Conservation (phyloP, 345 rosid genomes). For the Euphorbia lathyris region DNA sequence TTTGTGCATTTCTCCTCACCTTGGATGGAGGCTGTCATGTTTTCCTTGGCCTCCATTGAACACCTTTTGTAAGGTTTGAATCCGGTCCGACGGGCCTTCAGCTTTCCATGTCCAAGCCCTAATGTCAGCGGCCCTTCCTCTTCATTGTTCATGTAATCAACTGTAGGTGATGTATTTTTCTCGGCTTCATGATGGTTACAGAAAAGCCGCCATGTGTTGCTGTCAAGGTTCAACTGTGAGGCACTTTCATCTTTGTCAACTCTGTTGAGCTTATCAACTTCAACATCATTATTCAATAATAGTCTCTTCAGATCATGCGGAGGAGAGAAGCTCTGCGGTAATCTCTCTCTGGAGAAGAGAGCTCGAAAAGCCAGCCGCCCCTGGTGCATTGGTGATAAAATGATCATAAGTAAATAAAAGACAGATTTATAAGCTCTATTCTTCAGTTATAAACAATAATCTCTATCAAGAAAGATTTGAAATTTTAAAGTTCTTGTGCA, state of each 20-base stretch:
- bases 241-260: conserved; percentile 34
- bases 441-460: not conserved
- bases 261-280: conserved; percentile 34
- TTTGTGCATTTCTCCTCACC: conserved; percentile 71
- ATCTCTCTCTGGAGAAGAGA: conserved; percentile 70
- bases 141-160: conserved; percentile 20
- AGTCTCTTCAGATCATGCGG: conserved; percentile 34
- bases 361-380: conserved; percentile 94
- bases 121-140: conserved; percentile 46
- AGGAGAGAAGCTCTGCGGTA: conserved; percentile 93
- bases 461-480: not conserved
- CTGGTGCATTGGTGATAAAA: conserved; percentile 31
- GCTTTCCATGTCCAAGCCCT: conserved; percentile 53
- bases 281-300: conserved; percentile 20
- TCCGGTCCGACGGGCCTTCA: conserved; percentile 63
- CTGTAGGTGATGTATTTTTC: conserved; percentile 21
- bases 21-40: conserved; percentile 43
- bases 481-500: not conserved
- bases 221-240: conserved; percentile 49
- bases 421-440: conserved; percentile 1
- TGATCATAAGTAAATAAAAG: conserved; percentile 1
- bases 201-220: conserved; percentile 25
- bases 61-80: conserved; percentile 95
- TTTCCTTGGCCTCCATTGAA: conserved; percentile 72
- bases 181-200: conserved; percentile 35